These are phyloP conservation scores for Talaromyces stipitatus DNA, from an alignment of 495 filamentous ascomycete genomes.

Conservation along the genomic window DNA sequence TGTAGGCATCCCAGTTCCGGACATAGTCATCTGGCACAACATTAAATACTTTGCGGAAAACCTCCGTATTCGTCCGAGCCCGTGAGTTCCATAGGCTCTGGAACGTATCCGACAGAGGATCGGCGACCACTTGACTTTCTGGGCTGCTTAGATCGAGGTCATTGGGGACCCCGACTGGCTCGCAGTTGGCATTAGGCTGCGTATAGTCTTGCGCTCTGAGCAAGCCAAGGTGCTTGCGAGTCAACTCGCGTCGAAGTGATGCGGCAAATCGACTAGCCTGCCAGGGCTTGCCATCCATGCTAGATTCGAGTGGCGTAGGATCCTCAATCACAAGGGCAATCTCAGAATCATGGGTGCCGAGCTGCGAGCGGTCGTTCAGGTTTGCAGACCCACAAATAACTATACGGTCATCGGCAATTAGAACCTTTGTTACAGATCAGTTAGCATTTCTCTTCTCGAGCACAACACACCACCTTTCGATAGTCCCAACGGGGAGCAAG, in stretches of 20 bases:
- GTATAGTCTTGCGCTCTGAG: conserved; percentile 64
- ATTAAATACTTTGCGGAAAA: conserved; percentile 82
- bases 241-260: conserved; percentile 76
- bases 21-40: conserved; percentile 76
- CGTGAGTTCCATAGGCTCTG: conserved; percentile 63
- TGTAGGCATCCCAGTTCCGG: conserved; percentile 77
- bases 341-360: conserved; percentile 79
- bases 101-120: conserved; percentile 65
- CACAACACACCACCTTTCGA: too few species aligned
- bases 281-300: conserved; percentile 65
- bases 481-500: not conserved
- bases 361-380: conserved; percentile 88
- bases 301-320: conserved; percentile 55
- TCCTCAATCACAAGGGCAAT: conserved; percentile 81
- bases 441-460: not conserved
- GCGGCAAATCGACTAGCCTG: conserved; percentile 72
- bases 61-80: conserved; percentile 74
- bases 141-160: conserved; percentile 72
- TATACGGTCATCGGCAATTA: conserved; percentile 84
- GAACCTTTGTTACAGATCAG: conserved; percentile 37
- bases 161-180: conserved; percentile 66
- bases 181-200: conserved; percentile 60
- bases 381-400: conserved; percentile 93
- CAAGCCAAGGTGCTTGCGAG: conserved; percentile 86
- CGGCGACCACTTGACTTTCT: conserved; percentile 66